Base-by-base conservation (phyloP, 2,329 filamentous ascomycete genomes). In the Pseudogymnoascus pannorum region DNA sequence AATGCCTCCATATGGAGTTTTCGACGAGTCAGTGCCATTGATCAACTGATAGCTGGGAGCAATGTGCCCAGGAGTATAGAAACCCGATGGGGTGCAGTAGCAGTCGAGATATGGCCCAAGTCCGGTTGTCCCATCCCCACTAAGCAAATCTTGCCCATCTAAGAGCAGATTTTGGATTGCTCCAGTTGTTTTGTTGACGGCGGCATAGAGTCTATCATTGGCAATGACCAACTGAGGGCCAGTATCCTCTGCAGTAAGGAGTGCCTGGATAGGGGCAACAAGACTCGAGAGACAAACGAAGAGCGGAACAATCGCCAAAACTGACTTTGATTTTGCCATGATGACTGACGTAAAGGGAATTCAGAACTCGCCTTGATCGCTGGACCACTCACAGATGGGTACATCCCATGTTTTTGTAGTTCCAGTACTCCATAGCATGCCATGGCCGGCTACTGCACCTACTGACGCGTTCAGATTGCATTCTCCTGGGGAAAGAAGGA, bases 31-130 rank as follows among this genome's bases (percentile, higher is more conserved):
- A 7, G 72, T 75, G 12, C 81, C 81, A 16, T 77, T 73, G 63
- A 82, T 78, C 5, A 85, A 73, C 62, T 79, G 71, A 66, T 81
- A 83, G 1, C 71, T 75, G 0, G 81, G 77, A 4, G 72, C 75
- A 4, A 77, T 78, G 4, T 73, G 74, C 0, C 83, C 83, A 0
- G 84, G 81, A 0, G 82, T 86, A 73, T 83, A 87, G 67, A 79
- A 80, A 0, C 84, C 84, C 0, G 75, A 76, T 1, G 82, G 82
- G 0, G 76, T 81, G 68, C 84, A 87, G 71, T 86, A 84, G 69
- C 84, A 87, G 69, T 87, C 84, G 5, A 87, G 78, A 67, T 86
- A 85, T 1, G 82, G 81, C 0, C 81, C 80, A 24, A 79, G 75
- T 2, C 83, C 83, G 4, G 71, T 76, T 16, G 73, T 74, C 16